phyloP scores from a whole-genome alignment of 2,329 filamentous ascomycete genomes.

The Tolypocladium album region DNA sequence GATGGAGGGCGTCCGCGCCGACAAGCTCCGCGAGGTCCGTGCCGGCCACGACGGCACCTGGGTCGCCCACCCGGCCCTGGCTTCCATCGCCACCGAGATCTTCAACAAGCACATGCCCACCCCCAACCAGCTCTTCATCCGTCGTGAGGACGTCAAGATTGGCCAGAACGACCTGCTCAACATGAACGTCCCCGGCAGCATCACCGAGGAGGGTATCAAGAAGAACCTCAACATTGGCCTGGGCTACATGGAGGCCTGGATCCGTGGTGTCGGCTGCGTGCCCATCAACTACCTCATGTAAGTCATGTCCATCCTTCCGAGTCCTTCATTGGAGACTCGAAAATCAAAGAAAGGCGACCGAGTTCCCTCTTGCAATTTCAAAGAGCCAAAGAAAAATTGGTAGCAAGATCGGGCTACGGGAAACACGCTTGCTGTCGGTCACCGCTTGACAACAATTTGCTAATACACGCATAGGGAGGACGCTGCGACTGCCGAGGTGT shows the following conservation, averaged over 20 bases:
- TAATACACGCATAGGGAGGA: slow-evolving; percentile 52
- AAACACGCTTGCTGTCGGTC: not conserved
- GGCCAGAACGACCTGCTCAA: slow-evolving; percentile 86
- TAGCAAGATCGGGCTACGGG: not conserved
- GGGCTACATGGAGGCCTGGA: slow-evolving; percentile 98
- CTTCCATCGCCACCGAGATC: slow-evolving; percentile 75
- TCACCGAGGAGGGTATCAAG: slow-evolving; percentile 90
- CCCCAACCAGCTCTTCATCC: slow-evolving; percentile 88
- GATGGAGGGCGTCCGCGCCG: slow-evolving; percentile 85
- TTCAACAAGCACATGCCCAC: slow-evolving; percentile 99
- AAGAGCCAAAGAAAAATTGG: not conserved
- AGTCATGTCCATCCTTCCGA: slow-evolving; percentile 6
- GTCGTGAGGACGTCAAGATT: slow-evolving; percentile 81
- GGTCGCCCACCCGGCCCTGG: slow-evolving; percentile 93
- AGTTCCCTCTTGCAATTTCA: not conserved
- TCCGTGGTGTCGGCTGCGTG: slow-evolving; percentile 87
- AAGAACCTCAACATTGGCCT: slow-evolving; percentile 97
- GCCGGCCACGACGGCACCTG: slow-evolving; percentile 94
- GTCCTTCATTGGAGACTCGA: not conserved
- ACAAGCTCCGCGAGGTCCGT: slow-evolving; percentile 92
- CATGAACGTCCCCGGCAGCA: slow-evolving; percentile 89
- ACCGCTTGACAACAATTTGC: not conserved
- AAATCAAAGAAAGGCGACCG: not conserved
- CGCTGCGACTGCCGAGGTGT: slow-evolving; percentile 92
- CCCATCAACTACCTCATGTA: slow-evolving; percentile 96